Base-by-base conservation (phyloP, 1,284 basidiomycete genomes). In the Ustilago crameri region DNA sequence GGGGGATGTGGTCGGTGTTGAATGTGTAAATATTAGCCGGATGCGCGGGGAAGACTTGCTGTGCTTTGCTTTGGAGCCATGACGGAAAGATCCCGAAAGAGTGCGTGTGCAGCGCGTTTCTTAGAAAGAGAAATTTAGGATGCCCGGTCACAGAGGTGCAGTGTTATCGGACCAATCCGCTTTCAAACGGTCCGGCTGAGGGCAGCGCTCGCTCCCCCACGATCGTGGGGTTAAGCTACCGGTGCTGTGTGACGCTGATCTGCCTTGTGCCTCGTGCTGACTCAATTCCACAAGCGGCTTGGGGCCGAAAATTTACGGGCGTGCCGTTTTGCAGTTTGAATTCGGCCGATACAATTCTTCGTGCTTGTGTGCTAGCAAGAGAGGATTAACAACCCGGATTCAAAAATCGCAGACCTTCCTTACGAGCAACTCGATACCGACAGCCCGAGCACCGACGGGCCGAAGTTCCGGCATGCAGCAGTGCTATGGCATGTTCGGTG, bases 131-230 rank as follows among this genome's bases (percentile, higher is more conserved):
- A 48, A 20, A 12, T 17, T 30, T 18, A n/a, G 12, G 10, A 20
- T 14, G 42, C 42, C 9, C 9, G 22, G 10, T 23, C 8, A 22
- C 42, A 32, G 52, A 30, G 30, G 30, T 30, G 30, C 30, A 30
- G 30, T 30, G 45, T 49, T 54, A 53, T 64, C 54, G 61, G 61
- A 22, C 37, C 41, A 32, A 43, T 56, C 57, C 63, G 63, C 57
- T 60, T 60, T 56, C 43, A 56, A 55, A 45, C 41, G 41, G 22
- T 12, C 20, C 41, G 22, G 41, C 41, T n/a, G 38, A 40, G 38
- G 17, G 18, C 9, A 18, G 20, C 17, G 14, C 17, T 8, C 20
- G 22, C 22, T 8, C 10, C 41, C 22, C 22, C 9, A 10, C 60
- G 60, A 62, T 62, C 60, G 48, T 51, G 52, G 42, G 53, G 43